Evolutionary conservation across 345 rosid genomes (phyloP), one percentile per base, ranked within the genome.

Genomic region (Psidium friedrichsthalianum): DNA sequence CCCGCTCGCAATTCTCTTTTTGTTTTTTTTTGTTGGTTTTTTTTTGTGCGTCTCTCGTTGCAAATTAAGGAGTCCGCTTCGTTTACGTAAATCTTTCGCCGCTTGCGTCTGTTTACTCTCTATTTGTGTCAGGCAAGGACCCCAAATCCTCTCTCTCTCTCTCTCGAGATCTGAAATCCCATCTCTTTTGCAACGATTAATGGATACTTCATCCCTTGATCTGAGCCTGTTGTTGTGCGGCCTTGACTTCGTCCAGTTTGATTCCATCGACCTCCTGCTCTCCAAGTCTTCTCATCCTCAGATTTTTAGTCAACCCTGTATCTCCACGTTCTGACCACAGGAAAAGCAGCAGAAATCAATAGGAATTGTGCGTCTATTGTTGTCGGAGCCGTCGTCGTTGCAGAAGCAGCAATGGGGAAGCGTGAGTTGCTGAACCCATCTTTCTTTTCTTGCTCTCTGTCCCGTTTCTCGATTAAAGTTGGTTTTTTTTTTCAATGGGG

Each of bases 131-230:
- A 0, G 8, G 47, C 59, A 58, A 15, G 51, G 21, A 18, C 57
- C 76, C 64, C 51, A 51, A n/a, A 20, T 47, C 61, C 18, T 32
- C 69, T 55, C 85, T 22, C n/a, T 32, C n/a, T 16, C 78, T 61
- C 7, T 13, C 86, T 2, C 21, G 4, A 13, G 11, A 51, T 11
- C 52, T 51, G 52, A 2, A 51, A 51, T 11, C 52, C 52, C 27
- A 49, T 87, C 89, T 40, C 88, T 78, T 13, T 59, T 86, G 82
- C 40, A 69, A 69, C 80, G 80, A 69, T 94, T 92, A 86, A 96
- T 96, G 98, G 98, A 93, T 91, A 88, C 42, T 87, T 90, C 90
- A 87, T 90, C 91, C 36, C 84, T 88, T 87, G 87, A 54, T 87
- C 94, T 88, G 49, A 59, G 36, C 81, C 82, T 47, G 86, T 56